A percentile compares a stretch with the other conserved stretches of the same genome.
phyloP scores from a whole-genome alignment of 1,284 basidiomycete genomes.

The Leccinum proliferum region DNA sequence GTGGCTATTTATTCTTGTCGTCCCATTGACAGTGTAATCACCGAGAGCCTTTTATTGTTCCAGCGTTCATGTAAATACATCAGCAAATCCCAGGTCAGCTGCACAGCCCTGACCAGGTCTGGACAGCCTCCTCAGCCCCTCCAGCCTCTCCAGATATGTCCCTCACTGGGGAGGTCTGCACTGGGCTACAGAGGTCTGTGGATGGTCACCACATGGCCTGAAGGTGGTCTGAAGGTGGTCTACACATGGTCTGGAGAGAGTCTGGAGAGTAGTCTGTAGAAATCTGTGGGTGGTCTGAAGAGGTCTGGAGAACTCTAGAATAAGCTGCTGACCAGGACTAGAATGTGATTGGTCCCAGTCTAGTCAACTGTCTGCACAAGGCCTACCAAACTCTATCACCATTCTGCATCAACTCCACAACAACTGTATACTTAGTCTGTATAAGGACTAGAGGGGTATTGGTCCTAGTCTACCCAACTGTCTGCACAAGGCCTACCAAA shows the following conservation, averaged over 20 bases:
- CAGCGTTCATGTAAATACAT: neutral
- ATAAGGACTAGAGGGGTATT: no score
- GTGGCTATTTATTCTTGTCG: neutral
- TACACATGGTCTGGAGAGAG: neutral
- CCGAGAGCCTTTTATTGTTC: constrained; percentile 6
- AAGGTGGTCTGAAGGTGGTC: neutral
- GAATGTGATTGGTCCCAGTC: no score
- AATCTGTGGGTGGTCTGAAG: no score
- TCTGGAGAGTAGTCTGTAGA: neutral
- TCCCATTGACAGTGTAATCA: constrained; percentile 15
- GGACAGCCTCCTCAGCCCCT: neutral
- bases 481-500: no score
- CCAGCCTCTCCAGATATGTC: neutral
- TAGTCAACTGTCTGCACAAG: no score
- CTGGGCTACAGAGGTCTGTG: neutral
- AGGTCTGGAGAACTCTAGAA: no score
- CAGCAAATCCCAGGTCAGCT: neutral
- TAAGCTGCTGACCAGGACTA: no score
- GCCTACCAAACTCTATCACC: no score
- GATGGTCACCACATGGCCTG: neutral
- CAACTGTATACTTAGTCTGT: no score
- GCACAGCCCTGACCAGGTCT: neutral
- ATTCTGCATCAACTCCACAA: no score
- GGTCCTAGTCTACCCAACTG: no score
- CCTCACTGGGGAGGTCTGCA: neutral